Conservation (phyloP, 2,329 filamentous ascomycete species). For the Leptographium wingfieldii region DNA sequence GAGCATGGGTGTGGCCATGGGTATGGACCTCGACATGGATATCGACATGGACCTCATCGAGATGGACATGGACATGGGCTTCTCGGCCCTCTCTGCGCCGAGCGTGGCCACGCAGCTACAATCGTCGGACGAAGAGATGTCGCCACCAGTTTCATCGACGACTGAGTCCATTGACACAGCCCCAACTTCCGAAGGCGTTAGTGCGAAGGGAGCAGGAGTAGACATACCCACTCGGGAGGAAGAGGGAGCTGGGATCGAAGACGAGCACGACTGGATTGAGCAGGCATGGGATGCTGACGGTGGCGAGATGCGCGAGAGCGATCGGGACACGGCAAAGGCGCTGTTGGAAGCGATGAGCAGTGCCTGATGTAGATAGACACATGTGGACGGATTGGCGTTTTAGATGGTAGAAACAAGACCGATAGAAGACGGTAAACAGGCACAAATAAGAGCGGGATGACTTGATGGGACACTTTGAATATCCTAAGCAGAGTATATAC, state of each 20-base stretch:
- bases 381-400: neutral
- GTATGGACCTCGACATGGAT: conserved; percentile 13
- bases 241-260: conserved; percentile 6
- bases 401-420: neutral
- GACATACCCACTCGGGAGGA: neutral
- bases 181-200: conserved; percentile 14
- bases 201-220: neutral
- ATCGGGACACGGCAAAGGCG: conserved; percentile 25
- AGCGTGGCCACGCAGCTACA: conserved; percentile 7
- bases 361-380: neutral
- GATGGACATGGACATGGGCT: neutral
- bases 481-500: neutral
- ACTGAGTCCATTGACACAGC: neutral
- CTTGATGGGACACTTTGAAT: neutral
- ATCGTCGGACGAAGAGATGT: conserved; percentile 14
- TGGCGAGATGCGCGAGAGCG: conserved; percentile 13
- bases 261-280: conserved; percentile 26
- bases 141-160: conserved; percentile 4
- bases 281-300: conserved; percentile 18
- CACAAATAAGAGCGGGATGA: too few relatives aligned
- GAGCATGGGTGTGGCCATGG: conserved; percentile 30
- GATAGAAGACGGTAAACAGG: neutral
- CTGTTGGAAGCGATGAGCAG: conserved; percentile 23
- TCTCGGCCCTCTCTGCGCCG: neutral
- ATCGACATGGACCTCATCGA: conserved; percentile 7